These are phyloP conservation scores for Auricularia cornea DNA, from an alignment of 768 basidiomycete species.

Conservation along the genomic window DNA sequence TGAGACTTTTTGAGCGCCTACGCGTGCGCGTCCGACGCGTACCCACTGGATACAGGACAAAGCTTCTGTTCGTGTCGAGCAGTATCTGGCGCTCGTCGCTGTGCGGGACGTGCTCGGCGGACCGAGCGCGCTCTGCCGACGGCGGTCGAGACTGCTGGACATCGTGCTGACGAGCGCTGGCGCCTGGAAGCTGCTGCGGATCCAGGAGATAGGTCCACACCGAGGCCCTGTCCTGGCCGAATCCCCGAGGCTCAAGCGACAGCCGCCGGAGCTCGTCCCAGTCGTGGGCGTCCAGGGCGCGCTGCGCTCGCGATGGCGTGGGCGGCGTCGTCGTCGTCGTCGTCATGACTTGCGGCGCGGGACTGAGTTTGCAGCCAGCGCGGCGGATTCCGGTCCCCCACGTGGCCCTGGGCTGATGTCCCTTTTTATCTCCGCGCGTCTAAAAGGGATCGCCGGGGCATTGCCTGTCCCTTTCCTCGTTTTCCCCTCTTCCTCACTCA, in stretches of 20 bases:
- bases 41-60: constrained; percentile 90
- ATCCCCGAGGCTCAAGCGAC: constrained; percentile 55
- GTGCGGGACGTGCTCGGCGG: constrained; percentile 31
- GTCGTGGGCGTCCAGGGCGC: constrained; percentile 13
- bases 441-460: not conserved
- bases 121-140: not conserved
- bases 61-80: constrained; percentile 87
- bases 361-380: not conserved
- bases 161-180: not conserved
- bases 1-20: not conserved
- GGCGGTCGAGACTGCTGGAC: too few relatives aligned
- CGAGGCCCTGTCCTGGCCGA: constrained; percentile 43
- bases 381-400: not conserved
- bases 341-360: not conserved
- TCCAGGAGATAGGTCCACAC: constrained; percentile 45
- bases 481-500: not conserved
- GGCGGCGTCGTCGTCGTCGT: not conserved
- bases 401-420: not conserved
- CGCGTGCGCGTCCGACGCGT: constrained; percentile 17
- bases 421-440: not conserved
- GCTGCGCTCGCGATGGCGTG: not conserved
- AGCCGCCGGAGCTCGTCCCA: constrained; percentile 39
- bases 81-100: constrained; percentile 79
- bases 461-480: not conserved
- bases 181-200: not conserved